phyloP scores from a whole-genome alignment of 495 filamentous ascomycete genomes.

The Acidomyces sp. region DNA sequence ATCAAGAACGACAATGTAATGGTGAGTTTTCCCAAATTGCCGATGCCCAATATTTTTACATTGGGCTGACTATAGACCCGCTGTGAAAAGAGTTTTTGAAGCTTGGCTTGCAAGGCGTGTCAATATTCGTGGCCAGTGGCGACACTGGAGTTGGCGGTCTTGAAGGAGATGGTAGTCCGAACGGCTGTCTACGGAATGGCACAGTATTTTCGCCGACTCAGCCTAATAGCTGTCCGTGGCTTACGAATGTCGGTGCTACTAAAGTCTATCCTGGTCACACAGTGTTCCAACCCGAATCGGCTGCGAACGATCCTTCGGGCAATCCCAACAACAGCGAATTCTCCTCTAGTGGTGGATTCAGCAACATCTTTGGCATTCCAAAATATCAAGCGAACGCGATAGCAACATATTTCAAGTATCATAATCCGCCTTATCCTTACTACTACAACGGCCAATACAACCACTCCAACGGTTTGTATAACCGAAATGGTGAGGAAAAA shows the following conservation, averaged over 20 bases:
- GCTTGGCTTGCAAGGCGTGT: slow-evolving; percentile 50
- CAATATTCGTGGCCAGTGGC: slow-evolving; percentile 47
- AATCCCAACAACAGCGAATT: slow-evolving; percentile 14
- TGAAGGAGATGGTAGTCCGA: slow-evolving; percentile 7
- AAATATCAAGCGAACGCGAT: slow-evolving; percentile 29
- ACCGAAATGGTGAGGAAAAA: slow-evolving; percentile 40
- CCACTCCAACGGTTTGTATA: slow-evolving; percentile 19
- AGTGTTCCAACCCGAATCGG: slow-evolving; percentile 28
- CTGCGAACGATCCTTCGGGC: slow-evolving; percentile 18
- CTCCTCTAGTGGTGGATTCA: slow-evolving; percentile 38
- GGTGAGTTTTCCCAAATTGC: too few relatives aligned
- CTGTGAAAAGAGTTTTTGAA: slow-evolving; percentile 39
- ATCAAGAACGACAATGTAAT: slow-evolving; percentile 18
- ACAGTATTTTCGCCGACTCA: slow-evolving; percentile 26
- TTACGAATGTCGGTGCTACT: slow-evolving; percentile 29
- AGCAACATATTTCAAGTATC: slow-evolving; percentile 22
- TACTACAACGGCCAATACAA: slow-evolving; percentile 14
- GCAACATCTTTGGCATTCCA: slow-evolving; percentile 32
- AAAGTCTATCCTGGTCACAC: slow-evolving; percentile 18
- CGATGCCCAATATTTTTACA: too few relatives aligned
- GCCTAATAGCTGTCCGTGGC: slow-evolving; percentile 35
- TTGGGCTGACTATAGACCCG: too few relatives aligned
- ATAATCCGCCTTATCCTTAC: slow-evolving; percentile 21
- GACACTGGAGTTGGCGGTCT: slow-evolving; percentile 40
- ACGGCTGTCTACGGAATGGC: slow-evolving; percentile 11